These are phyloP conservation scores for Pythium guiyangense DNA, from an alignment of 352 stramenopile genomes.

Conservation along the genomic window DNA sequence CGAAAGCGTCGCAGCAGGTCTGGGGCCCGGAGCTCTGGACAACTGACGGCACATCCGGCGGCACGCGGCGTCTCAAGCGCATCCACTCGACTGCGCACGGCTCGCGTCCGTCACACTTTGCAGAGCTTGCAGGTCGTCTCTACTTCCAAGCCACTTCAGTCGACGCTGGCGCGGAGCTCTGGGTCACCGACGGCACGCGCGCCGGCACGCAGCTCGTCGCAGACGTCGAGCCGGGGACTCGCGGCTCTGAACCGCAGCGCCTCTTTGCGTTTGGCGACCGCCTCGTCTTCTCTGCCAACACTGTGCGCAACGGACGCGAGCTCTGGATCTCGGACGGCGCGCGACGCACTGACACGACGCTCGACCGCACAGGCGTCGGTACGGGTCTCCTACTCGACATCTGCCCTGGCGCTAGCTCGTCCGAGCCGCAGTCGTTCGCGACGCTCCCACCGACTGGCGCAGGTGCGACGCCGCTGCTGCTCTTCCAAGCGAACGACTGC, in stretches of 20 bases:
- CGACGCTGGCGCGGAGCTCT: constrained; percentile 67
- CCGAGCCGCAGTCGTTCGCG: constrained; percentile 46
- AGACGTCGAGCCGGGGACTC: constrained; percentile 41
- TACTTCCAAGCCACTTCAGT: constrained; percentile 70
- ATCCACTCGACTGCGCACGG: constrained; percentile 23
- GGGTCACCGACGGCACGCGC: constrained; percentile 56
- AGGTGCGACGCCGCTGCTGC: constrained; percentile 18
- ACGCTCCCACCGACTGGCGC: constrained; percentile 10
- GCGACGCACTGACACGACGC: constrained; percentile 20
- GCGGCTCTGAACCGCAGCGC: constrained; percentile 32
- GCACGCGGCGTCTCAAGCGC: constrained; percentile 55
- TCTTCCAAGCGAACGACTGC: constrained; percentile 87
- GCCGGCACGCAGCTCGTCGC: constrained; percentile 47
- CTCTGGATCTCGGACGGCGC: constrained; percentile 57
- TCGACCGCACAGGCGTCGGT: constrained; percentile 19
- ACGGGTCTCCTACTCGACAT: constrained; percentile 65
- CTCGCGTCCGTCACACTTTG: constrained; percentile 32
- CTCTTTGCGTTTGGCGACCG: constrained; percentile 26
- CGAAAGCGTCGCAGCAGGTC: background rate
- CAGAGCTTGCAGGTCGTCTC: constrained; percentile 30
- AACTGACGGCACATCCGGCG: constrained; percentile 68
- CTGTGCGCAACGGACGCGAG: constrained; percentile 34
- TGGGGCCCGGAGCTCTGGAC: constrained; percentile 70
- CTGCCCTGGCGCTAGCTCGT: constrained; percentile 31
- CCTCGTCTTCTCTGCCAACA: constrained; percentile 59